These are phyloP conservation scores for Malus asiatica DNA, from an alignment of 306 rosid species.

Conservation along the genomic window DNA sequence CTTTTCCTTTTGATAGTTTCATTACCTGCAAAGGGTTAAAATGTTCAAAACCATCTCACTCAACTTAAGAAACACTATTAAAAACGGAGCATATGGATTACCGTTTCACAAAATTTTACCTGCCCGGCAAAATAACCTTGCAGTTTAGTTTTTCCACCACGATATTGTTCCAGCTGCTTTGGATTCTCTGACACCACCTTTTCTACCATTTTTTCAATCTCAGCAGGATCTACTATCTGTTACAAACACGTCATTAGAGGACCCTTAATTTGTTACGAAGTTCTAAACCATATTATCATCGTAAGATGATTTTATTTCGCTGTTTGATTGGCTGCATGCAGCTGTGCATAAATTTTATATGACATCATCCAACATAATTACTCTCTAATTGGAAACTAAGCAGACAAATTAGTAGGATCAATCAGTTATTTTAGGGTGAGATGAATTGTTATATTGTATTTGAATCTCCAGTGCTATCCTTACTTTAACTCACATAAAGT, in stretches of 20 bases:
- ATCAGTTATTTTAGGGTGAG: neutral
- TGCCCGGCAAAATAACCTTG: constrained; percentile 90
- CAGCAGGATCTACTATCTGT: constrained; percentile 76
- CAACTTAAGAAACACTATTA: neutral
- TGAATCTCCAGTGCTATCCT: neutral
- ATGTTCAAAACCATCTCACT: neutral
- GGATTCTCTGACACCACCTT: constrained; percentile 79
- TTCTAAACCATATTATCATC: neutral
- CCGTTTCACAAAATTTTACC: constrained; percentile 32
- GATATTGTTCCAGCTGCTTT: constrained; percentile 79
- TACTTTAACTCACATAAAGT: neutral
- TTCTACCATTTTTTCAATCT: constrained; percentile 80
- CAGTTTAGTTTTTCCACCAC: constrained; percentile 77
- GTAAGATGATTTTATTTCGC: neutral
- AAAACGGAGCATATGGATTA: neutral
- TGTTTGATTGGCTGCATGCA: neutral
- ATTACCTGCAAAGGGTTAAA: constrained; percentile 44
- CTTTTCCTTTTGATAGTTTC: constrained; percentile 93
- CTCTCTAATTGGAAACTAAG: neutral
- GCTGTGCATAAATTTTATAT: neutral
- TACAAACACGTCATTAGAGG: constrained; percentile 15
- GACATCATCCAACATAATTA: neutral
- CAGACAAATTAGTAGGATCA: neutral
- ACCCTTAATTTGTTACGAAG: neutral
- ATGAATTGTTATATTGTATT: neutral